Conservation (phyloP, 2,329 filamentous ascomycete species). For the Nothopassalora personata region DNA sequence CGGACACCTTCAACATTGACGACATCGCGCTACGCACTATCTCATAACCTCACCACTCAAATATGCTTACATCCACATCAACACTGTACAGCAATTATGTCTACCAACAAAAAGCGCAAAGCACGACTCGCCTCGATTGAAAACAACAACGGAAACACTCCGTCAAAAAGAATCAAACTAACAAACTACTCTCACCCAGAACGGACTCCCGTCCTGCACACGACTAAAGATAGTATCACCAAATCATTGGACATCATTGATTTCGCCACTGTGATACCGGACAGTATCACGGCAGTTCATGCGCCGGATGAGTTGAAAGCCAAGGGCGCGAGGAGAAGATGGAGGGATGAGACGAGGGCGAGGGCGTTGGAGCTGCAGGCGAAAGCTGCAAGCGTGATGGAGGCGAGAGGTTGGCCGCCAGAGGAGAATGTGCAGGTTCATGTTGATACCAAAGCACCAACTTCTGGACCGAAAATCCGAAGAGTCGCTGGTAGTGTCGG, state of each 20-base stretch:
- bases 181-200: not conserved
- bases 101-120: not conserved
- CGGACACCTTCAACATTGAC: not conserved
- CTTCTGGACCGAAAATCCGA: no score
- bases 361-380: not conserved
- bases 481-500: no score
- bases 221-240: not conserved
- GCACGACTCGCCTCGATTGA: not conserved
- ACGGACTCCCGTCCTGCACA: not conserved
- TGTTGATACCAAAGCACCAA: no score
- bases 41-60: not conserved
- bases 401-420: no score
- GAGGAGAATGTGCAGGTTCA: no score
- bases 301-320: not conserved
- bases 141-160: no score
- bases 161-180: not conserved
- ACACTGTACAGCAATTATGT: not conserved
- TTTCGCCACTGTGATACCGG: not conserved
- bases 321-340: not conserved
- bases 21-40: not conserved
- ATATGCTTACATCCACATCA: not conserved
- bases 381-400: no score
- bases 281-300: not conserved
- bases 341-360: not conserved
- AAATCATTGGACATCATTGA: not conserved